Conservation (phyloP, 495 filamentous ascomycete genomes). For the Xylona heveae region DNA sequence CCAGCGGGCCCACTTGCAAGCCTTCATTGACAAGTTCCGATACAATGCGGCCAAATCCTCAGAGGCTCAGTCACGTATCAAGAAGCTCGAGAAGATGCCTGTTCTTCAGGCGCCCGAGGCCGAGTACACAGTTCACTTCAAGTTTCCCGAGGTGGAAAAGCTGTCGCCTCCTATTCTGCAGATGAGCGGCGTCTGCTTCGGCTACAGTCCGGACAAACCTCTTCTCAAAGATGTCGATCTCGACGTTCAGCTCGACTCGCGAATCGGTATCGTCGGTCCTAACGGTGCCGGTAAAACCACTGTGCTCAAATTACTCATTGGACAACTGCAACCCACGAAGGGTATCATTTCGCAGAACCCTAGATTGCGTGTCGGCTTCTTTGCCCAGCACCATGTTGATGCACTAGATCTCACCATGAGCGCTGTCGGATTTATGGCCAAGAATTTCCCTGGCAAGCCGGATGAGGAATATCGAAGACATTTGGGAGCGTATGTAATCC, state of each 20-base stretch:
- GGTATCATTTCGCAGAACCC: constrained; percentile 71
- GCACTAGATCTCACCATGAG: constrained; percentile 74
- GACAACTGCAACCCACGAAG: constrained; percentile 52
- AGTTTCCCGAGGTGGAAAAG: constrained; percentile 95
- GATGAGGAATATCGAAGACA: constrained; percentile 96
- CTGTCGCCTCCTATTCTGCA: constrained; percentile 94
- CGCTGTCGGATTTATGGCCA: constrained; percentile 89
- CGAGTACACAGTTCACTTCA: constrained; percentile 94
- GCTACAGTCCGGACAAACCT: constrained; percentile 60
- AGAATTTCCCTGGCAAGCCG: constrained; percentile 67
- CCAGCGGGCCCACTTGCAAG: constrained; percentile 71
- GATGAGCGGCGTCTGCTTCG: constrained; percentile 83
- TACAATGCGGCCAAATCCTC: constrained; percentile 99
- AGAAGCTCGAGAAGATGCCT: constrained; percentile 95
- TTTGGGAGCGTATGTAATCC: constrained; percentile 45
- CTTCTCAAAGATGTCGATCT: constrained; percentile 76
- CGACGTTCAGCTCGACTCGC: constrained; percentile 92
- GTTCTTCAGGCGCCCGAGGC: constrained; percentile 74
- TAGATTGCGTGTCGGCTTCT: constrained; percentile 79
- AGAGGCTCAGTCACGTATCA: constrained; percentile 94
- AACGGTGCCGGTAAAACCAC: constrained; percentile 99
- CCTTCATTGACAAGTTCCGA: constrained; percentile 98
- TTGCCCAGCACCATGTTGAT: constrained; percentile 97
- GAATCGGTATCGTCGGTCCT: constrained; percentile 94
- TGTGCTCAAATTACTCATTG: constrained; percentile 81